A percentile compares a stretch with the other conserved stretches of the same genome.
These are phyloP conservation scores for Rhododendron kiyosumense DNA, from an alignment of 148 eudicot genomes.

Conservation along the genomic window DNA sequence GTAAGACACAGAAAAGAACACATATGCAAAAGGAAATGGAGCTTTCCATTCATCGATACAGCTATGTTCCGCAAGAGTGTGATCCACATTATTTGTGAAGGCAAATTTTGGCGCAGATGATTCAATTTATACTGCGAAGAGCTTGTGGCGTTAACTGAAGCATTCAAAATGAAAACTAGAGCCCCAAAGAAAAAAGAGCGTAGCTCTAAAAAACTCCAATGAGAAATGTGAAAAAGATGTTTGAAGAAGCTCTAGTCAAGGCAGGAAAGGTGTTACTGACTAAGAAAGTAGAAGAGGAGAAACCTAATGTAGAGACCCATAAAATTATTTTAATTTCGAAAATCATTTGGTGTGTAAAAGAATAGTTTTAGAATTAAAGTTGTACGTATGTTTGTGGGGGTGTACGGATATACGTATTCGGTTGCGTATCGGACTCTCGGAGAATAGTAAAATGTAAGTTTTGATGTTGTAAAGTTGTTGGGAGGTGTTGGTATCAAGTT, in stretches of 20 bases:
- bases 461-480: too few relatives aligned
- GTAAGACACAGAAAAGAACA: neutral
- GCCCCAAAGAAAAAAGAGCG: neutral
- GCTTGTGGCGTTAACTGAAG: neutral
- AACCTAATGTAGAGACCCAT: too few relatives aligned
- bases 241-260: neutral
- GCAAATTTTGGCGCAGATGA: neutral
- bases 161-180: neutral
- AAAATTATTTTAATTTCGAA: too few relatives aligned
- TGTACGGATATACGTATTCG: too few relatives aligned
- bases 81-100: neutral
- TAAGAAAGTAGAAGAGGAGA: neutral
- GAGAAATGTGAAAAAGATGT: neutral
- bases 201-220: neutral
- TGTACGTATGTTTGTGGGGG: too few relatives aligned
- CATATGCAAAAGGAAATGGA: neutral
- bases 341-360: too few relatives aligned
- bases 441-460: too few relatives aligned
- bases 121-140: neutral
- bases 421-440: too few relatives aligned
- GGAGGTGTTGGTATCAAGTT: too few relatives aligned
- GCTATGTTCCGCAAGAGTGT: neutral
- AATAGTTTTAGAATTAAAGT: too few relatives aligned
- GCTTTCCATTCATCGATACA: neutral
- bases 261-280: neutral